Base-by-base conservation (phyloP, 306 rosid genomes). In the Erythrophleum fordii region DNA sequence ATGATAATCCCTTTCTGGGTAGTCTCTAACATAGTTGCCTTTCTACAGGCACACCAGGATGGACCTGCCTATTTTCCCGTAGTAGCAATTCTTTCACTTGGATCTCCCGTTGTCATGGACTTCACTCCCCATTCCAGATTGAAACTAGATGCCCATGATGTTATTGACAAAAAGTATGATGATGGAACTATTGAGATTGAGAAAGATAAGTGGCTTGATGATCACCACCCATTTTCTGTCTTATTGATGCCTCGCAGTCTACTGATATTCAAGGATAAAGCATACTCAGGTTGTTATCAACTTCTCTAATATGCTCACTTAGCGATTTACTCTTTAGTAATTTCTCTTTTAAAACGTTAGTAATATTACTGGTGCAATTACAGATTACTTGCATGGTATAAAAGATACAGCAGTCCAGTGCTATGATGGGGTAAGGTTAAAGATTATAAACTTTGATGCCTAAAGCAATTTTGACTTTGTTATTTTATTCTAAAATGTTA, bases 31-130 rank as follows among this genome's bases (percentile, higher is more conserved):
- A 20, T 58, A 3, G 14, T 72, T 70, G 69, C 56, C 69, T 80
- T 77, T 86, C 20, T 80, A 77, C 86, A 94, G 98, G 91, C 97
- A 69, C 98, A 92, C 80, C 98, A 92, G 69, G 98, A 94, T 52
- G 98, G 97, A 12, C 97, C 97, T 75, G 92, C 98, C 71, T 94
- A 94, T 83, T 91, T 88, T 84, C 98, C 98, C 2, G 97, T 90
- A 0, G 98, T 87, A 58, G 97, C 98, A 70, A 94, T 92, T 87
- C 85, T 94, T 45, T 94, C 98, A 34, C 94, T 94, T 35, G 97
- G 90, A 79, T 92, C 95, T 37, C 91, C 98, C 53, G 95, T 72
- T 39, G 93, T 92, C 62, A 94, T 94, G 97, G 88, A 94, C 81
- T 94, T 92, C 81, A 87, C 94, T 86, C 97, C 98, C 51, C 98